Evolutionary conservation across 129 eudicot genomes (phyloP).

Genomic region (carrot (Daucus carota)): DNA sequence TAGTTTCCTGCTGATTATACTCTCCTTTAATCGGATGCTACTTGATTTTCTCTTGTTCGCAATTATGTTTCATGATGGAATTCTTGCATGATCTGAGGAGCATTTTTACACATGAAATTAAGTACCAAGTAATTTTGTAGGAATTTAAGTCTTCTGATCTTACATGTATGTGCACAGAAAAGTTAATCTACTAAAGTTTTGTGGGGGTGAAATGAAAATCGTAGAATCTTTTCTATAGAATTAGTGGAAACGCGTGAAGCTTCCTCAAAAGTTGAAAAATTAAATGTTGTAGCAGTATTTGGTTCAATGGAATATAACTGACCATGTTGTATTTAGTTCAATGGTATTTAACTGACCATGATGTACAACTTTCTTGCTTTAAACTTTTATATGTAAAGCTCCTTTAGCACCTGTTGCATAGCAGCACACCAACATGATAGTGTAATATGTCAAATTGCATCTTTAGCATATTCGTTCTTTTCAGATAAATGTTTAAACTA

Average conservation of each 20-base stretch:
- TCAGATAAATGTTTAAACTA: not conserved
- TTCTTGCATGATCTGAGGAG: not conserved
- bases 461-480: not conserved
- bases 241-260: no score
- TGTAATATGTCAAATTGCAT: not conserved
- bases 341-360: not conserved
- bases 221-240: no score
- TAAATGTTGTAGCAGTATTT: no score
- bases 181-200: no score
- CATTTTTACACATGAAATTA: not conserved
- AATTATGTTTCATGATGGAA: not conserved
- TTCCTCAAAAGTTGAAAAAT: no score
- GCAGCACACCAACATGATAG: not conserved
- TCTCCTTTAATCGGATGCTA: not conserved
- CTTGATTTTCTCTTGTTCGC: not conserved
- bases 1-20: not conserved
- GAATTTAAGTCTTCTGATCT: not conserved
- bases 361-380: constrained; percentile 1
- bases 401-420: constrained; percentile 2
- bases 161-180: not conserved
- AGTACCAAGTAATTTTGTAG: not conserved
- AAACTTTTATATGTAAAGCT: not conserved
- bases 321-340: not conserved
- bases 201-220: no score
- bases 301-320: not conserved